Evolutionary conservation across 1,139 yeast species (phyloP).

Genomic region (Arxiozyma slooffiae): DNA sequence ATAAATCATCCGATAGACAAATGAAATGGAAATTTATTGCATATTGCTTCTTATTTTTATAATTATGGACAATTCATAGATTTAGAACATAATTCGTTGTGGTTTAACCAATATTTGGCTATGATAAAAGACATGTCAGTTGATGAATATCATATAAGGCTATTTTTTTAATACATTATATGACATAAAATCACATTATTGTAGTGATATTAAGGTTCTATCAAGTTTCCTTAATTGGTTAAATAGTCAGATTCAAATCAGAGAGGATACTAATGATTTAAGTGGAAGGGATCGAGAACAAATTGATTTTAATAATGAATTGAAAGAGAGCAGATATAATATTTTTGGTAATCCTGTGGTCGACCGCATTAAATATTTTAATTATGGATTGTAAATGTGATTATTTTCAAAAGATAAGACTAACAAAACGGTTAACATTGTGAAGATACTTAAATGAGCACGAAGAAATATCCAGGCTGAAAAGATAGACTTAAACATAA

Average conservation of each 20-base stretch:
- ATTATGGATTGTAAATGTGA: slow-evolving; percentile 11
- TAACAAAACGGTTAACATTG: no score
- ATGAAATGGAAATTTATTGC: slow-evolving; percentile 26
- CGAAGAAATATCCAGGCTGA: not conserved
- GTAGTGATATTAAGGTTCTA: slow-evolving; percentile 24
- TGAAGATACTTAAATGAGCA: no score
- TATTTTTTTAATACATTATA: slow-evolving; percentile 39
- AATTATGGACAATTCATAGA: not conserved
- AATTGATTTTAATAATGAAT: slow-evolving; percentile 36
- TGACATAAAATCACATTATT: slow-evolving; percentile 26
- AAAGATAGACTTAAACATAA: not conserved
- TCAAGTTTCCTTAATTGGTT: slow-evolving; percentile 52
- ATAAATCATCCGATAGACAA: slow-evolving; percentile 19
- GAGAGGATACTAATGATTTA: slow-evolving; percentile 28
- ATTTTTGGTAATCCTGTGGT: slow-evolving; percentile 79
- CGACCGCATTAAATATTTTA: slow-evolving; percentile 23
- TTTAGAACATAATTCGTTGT: slow-evolving; percentile 5
- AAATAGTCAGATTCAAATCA: slow-evolving; percentile 39
- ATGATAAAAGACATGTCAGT: slow-evolving; percentile 22
- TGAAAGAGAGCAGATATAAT: slow-evolving; percentile 54
- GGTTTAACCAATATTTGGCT: slow-evolving; percentile 22
- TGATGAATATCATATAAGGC: slow-evolving; percentile 37
- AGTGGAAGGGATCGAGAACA: slow-evolving; percentile 26
- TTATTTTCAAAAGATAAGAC: not conserved
- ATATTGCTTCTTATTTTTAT: slow-evolving; percentile 14